Conservation (phyloP, 768 basidiomycete species). For the Termitomyces titanicus region DNA sequence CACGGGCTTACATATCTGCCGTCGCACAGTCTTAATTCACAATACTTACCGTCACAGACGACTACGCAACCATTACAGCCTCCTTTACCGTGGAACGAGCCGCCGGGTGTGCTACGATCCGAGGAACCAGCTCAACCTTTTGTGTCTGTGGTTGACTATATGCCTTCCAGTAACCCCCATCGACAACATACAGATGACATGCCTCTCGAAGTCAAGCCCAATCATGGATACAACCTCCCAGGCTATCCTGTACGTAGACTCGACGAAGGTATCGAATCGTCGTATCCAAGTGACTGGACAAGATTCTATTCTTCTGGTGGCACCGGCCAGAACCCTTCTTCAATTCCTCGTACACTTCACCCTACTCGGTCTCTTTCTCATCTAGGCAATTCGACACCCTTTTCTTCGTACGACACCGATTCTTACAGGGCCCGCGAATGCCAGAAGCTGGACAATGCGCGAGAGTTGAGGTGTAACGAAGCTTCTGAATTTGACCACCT, state of each 20-base stretch:
- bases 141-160: not conserved
- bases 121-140: not conserved
- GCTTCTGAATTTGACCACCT: not conserved
- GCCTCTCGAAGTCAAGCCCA: not conserved
- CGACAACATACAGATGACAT: not conserved
- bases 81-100: not conserved
- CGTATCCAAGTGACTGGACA: conserved; percentile 4
- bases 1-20: not conserved
- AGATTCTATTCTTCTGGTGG: not conserved
- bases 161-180: not conserved
- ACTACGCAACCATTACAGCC: not conserved
- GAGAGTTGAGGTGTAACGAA: not conserved
- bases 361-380: conserved; percentile 8
- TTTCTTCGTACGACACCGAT: conserved; percentile 6
- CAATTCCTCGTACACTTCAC: conserved; percentile 1
- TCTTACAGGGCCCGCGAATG: not conserved
- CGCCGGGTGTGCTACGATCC: not conserved
- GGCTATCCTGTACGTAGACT: not conserved
- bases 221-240: not conserved
- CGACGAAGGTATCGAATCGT: not conserved
- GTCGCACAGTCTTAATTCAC: not conserved
- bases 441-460: not conserved
- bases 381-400: conserved; percentile 16
- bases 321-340: not conserved
- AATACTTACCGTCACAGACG: not conserved